Base-by-base conservation (phyloP, 1,284 basidiomycete genomes). In the Amylostereum chailletii region DNA sequence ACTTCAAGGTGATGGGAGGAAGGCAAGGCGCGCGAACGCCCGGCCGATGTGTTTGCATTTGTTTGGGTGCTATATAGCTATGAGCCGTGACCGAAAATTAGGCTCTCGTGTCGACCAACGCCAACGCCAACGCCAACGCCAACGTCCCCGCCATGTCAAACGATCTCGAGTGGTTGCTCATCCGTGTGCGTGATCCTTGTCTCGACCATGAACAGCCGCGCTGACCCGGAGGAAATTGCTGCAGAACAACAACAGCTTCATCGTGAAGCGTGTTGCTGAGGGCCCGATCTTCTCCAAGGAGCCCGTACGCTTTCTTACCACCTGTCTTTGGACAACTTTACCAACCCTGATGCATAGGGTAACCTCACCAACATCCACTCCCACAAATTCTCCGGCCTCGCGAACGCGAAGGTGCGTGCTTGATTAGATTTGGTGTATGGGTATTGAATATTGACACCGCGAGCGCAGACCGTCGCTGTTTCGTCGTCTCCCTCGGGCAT, bases 141-240 rank as follows among this genome's bases (percentile, higher is more conserved):
- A 56, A 55, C 34, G 47, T 46, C 49, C 54, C 64, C 70, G 78
- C 71, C 63, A 86, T 87, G 84, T 87, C 86, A 59, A 62, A 68
- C 71, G 90, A 94, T 69, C 86, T 94, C 68, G 77, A 91, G 74
- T 94, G 91, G 91, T 82, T 91, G 66, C 85, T 94, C 58, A 67
- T 93, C 70, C 88, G 91, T 62, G 86, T 90, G 61, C 62, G 85
- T 80, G 40, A 41, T 34, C 19, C 19, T 29, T 27, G 30, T 40
- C 1, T 36, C n/a, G 33, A 29, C 26, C 33, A 29, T 33, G 26
- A 30, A 46, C 33, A 32, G 4, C 26, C 46, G 19, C 29, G 36
- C 19, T 10, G 7, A 19, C 32, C 49, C 32, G 45, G 33, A 41
- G 42, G 30, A 33, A 8, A 44, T 39, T 48, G 42, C 8, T 42